Base-by-base conservation (phyloP, 176 grass and related monocot genomes). In the Paspalum notatum region DNA sequence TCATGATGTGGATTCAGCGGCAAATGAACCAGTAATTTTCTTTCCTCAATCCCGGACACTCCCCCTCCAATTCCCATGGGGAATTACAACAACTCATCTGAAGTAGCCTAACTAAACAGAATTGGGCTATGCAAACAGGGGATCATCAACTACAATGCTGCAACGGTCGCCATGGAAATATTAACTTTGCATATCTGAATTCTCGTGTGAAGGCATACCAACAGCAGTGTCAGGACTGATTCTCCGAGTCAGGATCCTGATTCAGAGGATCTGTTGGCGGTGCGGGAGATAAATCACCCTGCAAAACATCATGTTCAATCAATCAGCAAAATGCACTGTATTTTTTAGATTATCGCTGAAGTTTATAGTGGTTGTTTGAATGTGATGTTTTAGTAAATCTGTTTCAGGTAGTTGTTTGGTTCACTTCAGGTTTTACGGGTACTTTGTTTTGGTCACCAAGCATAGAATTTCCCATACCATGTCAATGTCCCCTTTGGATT, bases 401-500 rank as follows among this genome's bases (percentile, higher is more conserved):
- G 24, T 24, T 60, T 24, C 13, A 60, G 12, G 24, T 60, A 10
- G 22, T 27, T 26, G 12, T 27, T 60, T 25, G 0, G 1, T 1
- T 26, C 11, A 25, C 11, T 60, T 60, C 57, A 60, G 57, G 11
- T 60, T 26, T 60, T n/a, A 4, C 2, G 1, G 57, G 22, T 60
- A 60, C 57, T 26, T 60, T 13, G 10, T 26, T 60, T 26, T 59
- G 32, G 32, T 32, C 32, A 32, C 32, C 32, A 32, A 39, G 49
- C 2, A 37, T 54, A 72, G 39, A 5, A 54, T 54, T 39, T 1
- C 12, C 21, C 55, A 39, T 80, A 88, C 86, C 86, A 80, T 88
- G 62, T 40, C 76, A 24, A 53, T 54, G 46, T 84, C 68, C 42
- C 17, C 62, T 68, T 80, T 15, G 17, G 52, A 61, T 45, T 74